Evolutionary conservation across 768 basidiomycete species (phyloP), one percentile per base, ranked within the genome.

Genomic region (Hydnomerulius pinastri): DNA sequence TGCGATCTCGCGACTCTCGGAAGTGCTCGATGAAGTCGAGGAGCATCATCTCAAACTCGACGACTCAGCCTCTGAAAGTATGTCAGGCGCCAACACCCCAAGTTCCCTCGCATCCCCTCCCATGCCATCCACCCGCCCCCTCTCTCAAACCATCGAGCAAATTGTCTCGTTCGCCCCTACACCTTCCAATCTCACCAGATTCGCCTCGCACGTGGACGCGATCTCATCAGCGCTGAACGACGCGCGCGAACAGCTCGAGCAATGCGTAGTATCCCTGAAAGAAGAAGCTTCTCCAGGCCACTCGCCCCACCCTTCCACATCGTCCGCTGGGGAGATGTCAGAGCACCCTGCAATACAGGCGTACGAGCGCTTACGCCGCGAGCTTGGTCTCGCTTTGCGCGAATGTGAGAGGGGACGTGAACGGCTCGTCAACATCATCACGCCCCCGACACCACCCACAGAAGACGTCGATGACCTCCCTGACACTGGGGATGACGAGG

Each of bases 341-440:
- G 74, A 76, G 15, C 71, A 76, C 46, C 76, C 77, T 2, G 82
- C 86, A 1, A 56, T 92, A 25, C 79, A 77, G 43, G 83, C 87
- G 6, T 92, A 90, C 62, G 91, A 92, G 48, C 73, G 84, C 0
- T 73, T 92, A 13, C 78, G 90, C 10, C 77, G 82, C 4, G 88
- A 92, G 59, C 77, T 93, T 7, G 91, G 90, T 7, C 67, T 86
- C 20, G 90, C 89, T 1, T 69, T 92, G 25, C 72, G 90, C 6
- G 91, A 92, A 59, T 92, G 89, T 61, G 90, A 92, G 66, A 79
- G 90, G 7, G 90, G 90, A 0, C 73, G 86, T 15, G 85, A 82
- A 33, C 77, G 78, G 15, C 71, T 92, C 27, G 56, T 85, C 2
- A 78, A 81, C 43, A 69, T 86, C 46, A 66, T 89, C 4, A 63